These are phyloP conservation scores for Globisporangium recalcitrans DNA, from an alignment of 352 stramenopile species.

Conservation along the genomic window DNA sequence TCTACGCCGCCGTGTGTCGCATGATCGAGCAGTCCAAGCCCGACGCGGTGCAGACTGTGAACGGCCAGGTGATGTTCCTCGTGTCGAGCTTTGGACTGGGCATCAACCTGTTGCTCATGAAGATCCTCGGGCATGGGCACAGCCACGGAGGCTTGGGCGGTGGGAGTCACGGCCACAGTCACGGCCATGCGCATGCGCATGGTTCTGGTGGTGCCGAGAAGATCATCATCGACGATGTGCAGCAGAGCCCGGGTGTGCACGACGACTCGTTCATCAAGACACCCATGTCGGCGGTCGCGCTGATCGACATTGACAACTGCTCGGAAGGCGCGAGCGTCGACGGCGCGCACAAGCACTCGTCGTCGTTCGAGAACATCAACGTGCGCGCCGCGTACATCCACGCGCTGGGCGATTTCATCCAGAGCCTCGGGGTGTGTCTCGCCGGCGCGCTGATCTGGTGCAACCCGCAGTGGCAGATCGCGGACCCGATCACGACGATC, in stretches of 20 bases:
- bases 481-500: constrained; percentile 96
- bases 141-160: constrained; percentile 39
- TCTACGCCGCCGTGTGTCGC: constrained; percentile 88
- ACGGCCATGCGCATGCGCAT: constrained; percentile 23
- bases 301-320: constrained; percentile 48
- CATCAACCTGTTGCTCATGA: constrained; percentile 93
- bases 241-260: constrained; percentile 39
- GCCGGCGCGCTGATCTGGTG: constrained; percentile 96
- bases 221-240: constrained; percentile 22
- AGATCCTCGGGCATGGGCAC: constrained; percentile 83
- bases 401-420: constrained; percentile 95
- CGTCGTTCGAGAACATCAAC: constrained; percentile 90
- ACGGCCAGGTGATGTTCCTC: constrained; percentile 94
- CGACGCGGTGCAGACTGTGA: constrained; percentile 53
- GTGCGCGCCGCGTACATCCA: constrained; percentile 97
- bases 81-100: constrained; percentile 92
- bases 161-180: constrained; percentile 49
- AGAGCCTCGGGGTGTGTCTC: constrained; percentile 95
- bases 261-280: constrained; percentile 56
- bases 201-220: constrained; percentile 21
- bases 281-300: constrained; percentile 69
- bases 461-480: constrained; percentile 92
- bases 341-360: constrained; percentile 22
- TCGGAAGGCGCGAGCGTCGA: constrained; percentile 10
- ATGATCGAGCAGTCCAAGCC: constrained; percentile 49